Base-by-base conservation (phyloP, 768 basidiomycete genomes). In the Podaxis carcinomalis region DNA sequence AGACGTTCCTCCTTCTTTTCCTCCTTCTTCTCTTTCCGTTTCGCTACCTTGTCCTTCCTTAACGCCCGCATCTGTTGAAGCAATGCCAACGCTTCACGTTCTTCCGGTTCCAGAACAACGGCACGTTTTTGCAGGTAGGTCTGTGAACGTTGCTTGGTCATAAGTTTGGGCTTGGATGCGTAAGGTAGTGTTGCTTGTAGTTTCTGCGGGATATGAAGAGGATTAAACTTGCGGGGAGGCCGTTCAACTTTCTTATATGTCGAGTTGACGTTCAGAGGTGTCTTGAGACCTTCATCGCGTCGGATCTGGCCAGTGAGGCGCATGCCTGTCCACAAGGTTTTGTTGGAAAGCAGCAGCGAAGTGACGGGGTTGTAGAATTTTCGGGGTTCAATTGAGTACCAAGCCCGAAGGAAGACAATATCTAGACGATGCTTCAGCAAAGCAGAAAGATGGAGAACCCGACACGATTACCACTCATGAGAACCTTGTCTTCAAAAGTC, bases 331-430 rank as follows among this genome's bases (percentile, higher is more conserved):
- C 97, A 99, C 21, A 71, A 73, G n/a, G 77, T 74, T 72, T 96
- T 95, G 73, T 93, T 83, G 14, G 89, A 84, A 7, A 95, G 78
- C 0, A 99, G 81, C 2, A 98, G 80, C 1, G 93, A 95, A 0
- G 93, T 95, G 64, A 98, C 93, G 1, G 97, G 92, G 72, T 95
- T 98, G 79, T 98, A 99, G 75, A 91, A 95, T 73, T 93, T 92
- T 64, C 95, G 86, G 4, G 97, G 96, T 71, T 95, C 88, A 57
- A 99, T 88, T 23, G 94, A 88, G 74, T 95, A 95, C 97, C 97
- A 99, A 1, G 95, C 94, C 23, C 96, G 84, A 7, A 99, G 79
- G 80, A 99, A 98, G 59, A 98, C 82, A 59, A 98, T 89, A 68
- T 98, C 97, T 95, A 58, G 44, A 32, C 47, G 46, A 19, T 59